Conservation (phyloP, 2,329 filamentous ascomycete species). For the Venturia aucupariae region DNA sequence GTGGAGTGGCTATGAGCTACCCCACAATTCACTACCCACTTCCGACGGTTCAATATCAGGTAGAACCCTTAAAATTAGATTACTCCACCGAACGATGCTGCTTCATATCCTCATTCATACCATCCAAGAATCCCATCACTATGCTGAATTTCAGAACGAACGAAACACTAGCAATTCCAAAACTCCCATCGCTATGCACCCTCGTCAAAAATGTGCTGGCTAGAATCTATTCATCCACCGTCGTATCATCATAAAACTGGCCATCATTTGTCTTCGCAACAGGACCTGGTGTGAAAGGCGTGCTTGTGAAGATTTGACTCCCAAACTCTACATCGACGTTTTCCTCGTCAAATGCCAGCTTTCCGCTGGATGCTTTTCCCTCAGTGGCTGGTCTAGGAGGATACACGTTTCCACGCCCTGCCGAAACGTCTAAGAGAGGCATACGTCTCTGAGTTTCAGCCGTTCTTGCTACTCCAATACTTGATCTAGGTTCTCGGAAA, state of each 20-base stretch:
- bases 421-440: constrained; percentile 25
- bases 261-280: not conserved
- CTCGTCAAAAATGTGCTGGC: not conserved
- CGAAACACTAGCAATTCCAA: not conserved
- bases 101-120: not conserved
- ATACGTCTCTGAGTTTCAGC: constrained; percentile 16
- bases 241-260: not conserved
- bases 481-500: constrained; percentile 23
- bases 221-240: not conserved
- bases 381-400: constrained; percentile 26
- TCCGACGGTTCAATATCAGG: no score
- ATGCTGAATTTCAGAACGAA: not conserved
- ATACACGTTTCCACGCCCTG: constrained; percentile 15
- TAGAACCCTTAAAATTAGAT: no score
- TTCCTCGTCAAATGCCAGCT: not conserved
- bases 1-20: not conserved
- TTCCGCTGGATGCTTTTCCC: not conserved
- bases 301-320: constrained; percentile 30
- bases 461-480: constrained; percentile 17
- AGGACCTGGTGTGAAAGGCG: constrained; percentile 24
- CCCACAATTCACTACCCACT: no score
- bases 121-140: not conserved
- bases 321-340: constrained; percentile 25
- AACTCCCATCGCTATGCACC: not conserved
- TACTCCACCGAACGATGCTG: not conserved